Conservation (phyloP, 768 basidiomycete species). For the Pleurotus ostreatus region DNA sequence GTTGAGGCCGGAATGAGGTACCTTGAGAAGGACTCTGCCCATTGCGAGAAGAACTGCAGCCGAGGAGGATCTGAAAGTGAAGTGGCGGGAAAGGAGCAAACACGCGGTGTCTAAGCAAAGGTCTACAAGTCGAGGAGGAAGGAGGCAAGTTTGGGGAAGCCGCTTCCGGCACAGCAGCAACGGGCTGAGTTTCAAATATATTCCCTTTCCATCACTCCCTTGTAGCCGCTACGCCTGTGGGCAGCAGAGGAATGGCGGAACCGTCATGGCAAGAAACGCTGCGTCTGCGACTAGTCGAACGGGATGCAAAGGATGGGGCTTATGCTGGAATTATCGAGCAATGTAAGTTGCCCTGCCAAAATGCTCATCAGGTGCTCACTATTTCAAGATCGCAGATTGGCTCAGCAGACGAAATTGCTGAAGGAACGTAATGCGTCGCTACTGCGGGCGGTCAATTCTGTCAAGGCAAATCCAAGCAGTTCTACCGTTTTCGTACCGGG, state of each 20-base stretch:
- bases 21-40: constrained; percentile 89
- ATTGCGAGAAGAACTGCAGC: constrained; percentile 34
- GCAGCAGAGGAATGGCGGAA: constrained; percentile 58
- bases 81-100: constrained; percentile 12
- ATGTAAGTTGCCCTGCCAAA: constrained; percentile 49
- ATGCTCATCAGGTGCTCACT: not conserved
- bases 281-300: constrained; percentile 72
- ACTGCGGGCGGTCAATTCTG: constrained; percentile 76
- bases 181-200: constrained; percentile 6
- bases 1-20: constrained; percentile 20
- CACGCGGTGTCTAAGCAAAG: not conserved
- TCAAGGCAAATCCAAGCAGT: constrained; percentile 56
- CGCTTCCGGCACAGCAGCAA: constrained; percentile 4
- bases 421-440: constrained; percentile 91
- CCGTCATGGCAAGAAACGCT: constrained; percentile 83
- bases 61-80: constrained; percentile 19
- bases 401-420: constrained; percentile 86
- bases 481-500: constrained; percentile 60
- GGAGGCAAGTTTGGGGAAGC: not conserved
- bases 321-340: constrained; percentile 88
- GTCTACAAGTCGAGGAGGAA: not conserved
- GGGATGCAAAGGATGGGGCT: constrained; percentile 78
- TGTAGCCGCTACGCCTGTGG: not conserved
- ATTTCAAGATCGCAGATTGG: constrained; percentile 76
- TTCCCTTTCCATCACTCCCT: not conserved